These are phyloP conservation scores for Lagerstroemia speciosa DNA, from an alignment of 345 rosid species.

Conservation along the genomic window DNA sequence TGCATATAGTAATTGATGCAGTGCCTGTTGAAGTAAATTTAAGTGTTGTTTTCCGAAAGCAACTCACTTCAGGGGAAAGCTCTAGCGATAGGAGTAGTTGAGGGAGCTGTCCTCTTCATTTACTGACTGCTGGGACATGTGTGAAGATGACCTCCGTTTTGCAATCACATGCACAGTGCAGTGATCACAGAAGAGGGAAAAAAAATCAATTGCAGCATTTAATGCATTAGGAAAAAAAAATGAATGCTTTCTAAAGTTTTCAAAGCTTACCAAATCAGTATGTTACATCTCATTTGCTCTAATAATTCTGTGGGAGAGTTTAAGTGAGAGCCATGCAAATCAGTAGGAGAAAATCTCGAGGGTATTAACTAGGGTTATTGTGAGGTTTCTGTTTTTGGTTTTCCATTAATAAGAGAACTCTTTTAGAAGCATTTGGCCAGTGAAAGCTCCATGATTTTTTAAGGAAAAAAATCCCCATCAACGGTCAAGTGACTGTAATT, in stretches of 20 bases:
- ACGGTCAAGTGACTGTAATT: too few relatives aligned
- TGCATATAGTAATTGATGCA: not conserved
- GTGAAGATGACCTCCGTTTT: constrained; percentile 1
- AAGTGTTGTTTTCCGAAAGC: constrained; percentile 5
- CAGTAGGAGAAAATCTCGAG: not conserved
- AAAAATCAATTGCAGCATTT: not conserved
- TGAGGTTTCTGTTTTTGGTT: not conserved
- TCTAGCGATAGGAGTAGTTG: constrained; percentile 3
- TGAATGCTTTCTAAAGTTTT: not conserved
- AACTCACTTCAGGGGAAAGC: constrained; percentile 4
- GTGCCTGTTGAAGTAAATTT: not conserved
- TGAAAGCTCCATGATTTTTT: not conserved
- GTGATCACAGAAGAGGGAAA: not conserved
- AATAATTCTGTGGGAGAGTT: too few relatives aligned
- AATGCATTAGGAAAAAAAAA: not conserved
- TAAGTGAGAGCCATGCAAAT: not conserved
- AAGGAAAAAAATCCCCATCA: too few relatives aligned
- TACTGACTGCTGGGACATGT: constrained; percentile 1
- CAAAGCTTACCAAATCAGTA: not conserved
- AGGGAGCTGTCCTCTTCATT: constrained; percentile 7
- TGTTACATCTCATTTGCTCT: not conserved
- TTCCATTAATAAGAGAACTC: not conserved
- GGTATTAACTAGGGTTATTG: not conserved
- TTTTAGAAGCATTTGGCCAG: not conserved
- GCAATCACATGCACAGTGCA: not conserved